phyloP scores from a whole-genome alignment of 495 filamentous ascomycete genomes.

The Podospora australis region DNA sequence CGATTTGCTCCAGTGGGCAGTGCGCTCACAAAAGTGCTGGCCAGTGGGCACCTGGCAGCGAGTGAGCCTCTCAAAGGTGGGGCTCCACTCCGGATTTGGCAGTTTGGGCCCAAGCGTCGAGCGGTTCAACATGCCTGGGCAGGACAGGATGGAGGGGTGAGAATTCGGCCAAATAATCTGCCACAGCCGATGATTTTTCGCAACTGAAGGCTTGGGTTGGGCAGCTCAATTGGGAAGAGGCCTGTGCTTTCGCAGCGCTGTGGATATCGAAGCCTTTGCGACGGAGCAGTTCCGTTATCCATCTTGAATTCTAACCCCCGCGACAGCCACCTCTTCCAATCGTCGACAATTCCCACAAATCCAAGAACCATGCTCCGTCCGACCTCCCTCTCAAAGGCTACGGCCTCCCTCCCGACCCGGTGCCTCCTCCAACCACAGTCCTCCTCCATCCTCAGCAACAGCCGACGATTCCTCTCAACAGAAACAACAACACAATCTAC shows the following conservation, averaged over 20 bases:
- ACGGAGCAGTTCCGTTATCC: background rate
- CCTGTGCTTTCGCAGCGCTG: background rate
- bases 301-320: slow-evolving; percentile 4
- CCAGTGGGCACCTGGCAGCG: background rate
- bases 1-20: slow-evolving; percentile 11
- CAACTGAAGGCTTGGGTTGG: background rate
- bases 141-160: background rate
- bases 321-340: background rate
- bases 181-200: slow-evolving; percentile 15
- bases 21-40: slow-evolving; percentile 6
- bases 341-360: background rate
- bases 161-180: slow-evolving; percentile 17
- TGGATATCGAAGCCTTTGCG: background rate
- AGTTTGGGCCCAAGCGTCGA: too few relatives aligned
- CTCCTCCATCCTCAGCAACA: background rate
- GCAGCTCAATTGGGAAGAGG: slow-evolving; percentile 7
- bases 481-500: slow-evolving; percentile 5
- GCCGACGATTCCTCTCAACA: slow-evolving; percentile 3
- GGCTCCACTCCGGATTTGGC: background rate
- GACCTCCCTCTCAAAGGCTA: slow-evolving; percentile 5
- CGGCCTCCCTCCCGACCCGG: slow-evolving; percentile 4
- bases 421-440: background rate
- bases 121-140: background rate
- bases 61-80: background rate
- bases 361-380: slow-evolving; percentile 15